Evolutionary conservation across 139 green algal genomes (phyloP), one percentile per base, ranked within the genome.

Genomic region (Chlorella vulgaris): DNA sequence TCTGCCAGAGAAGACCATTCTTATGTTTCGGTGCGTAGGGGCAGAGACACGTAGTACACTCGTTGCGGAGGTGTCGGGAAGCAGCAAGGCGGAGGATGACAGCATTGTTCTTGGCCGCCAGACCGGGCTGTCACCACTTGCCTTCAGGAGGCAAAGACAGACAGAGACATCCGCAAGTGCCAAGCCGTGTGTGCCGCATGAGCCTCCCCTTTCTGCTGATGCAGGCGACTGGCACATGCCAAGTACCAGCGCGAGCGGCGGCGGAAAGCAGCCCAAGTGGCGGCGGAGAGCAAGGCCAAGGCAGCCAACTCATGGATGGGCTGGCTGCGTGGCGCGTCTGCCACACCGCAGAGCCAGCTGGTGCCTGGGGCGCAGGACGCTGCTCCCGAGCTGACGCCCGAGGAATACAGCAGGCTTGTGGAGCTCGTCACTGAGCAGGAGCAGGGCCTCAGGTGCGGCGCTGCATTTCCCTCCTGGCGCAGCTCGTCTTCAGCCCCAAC

Each of bases 321-420:
- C 31, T 92, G 90, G 89, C 60, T 90, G 28, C 60, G 43, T 22
- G 91, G 87, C n/a, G 60, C 40, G 39, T 38, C 60, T 21, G 61
- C 60, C 21, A 36, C 38, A 22, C 33, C 31, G 73, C 3, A 24
- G 38, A 22, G 2, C 3, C 36, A 22, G 47, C 36, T 24, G 33
- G n/a, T 26, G 36, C 50, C 38, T 55, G 67, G 58, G 2, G 74
- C 1, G 39, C 5, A 21, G 55, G 50, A 65, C 60, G 61, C 39
- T 50, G 53, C 74, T 19, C 81, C 81, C 0, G 79, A 86, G 7
- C 75, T 96, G 40, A 88, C 81, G 7, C 29, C 81, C 0, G 91
- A 93, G 71, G 94, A 98, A 77, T 96, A 93, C 87, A 62, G 60
- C 24, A 88, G 86, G 51, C 84, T 98, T 39, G 67, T 94, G 71